phyloP scores from a whole-genome alignment of 75 land plant species.

The Selaginella tamariscina region DNA sequence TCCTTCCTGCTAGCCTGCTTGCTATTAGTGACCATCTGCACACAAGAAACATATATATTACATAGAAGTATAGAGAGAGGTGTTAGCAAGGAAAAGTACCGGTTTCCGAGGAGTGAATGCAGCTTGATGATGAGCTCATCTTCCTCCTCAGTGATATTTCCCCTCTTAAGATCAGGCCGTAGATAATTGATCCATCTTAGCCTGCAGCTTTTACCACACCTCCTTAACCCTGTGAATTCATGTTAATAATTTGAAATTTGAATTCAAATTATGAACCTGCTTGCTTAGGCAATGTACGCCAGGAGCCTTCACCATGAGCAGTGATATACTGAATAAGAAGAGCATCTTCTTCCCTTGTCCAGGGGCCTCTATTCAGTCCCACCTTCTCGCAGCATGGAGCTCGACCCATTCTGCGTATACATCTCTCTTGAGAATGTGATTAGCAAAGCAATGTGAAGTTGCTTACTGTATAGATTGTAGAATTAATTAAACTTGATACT shows the following conservation, averaged over 20 bases:
- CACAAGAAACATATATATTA: too few species aligned
- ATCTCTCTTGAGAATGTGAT: too few species aligned
- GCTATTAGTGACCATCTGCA: not conserved
- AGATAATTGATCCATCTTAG: slow-evolving; percentile 16
- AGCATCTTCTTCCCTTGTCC: slow-evolving; percentile 16
- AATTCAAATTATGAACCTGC: slow-evolving; percentile 6
- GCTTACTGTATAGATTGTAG: too few species aligned
- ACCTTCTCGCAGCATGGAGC: slow-evolving; percentile 20
- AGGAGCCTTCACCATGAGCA: slow-evolving; percentile 14
- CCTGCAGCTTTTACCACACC: slow-evolving; percentile 13
- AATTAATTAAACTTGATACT: too few species aligned
- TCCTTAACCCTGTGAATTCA: slow-evolving; percentile 2
- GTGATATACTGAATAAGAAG: slow-evolving; percentile 12
- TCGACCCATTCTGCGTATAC: slow-evolving; percentile 10
- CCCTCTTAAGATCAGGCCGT: slow-evolving; percentile 13
- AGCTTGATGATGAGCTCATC: slow-evolving; percentile 16
- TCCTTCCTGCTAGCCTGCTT: not conserved
- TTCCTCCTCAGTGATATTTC: slow-evolving; percentile 16
- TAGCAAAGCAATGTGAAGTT: too few species aligned
- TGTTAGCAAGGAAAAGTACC: slow-evolving; percentile 10
- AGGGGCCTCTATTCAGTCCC: slow-evolving; percentile 15
- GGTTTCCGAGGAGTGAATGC: slow-evolving; percentile 14
- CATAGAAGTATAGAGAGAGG: not conserved
- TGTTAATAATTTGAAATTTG: not conserved
- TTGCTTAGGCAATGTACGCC: slow-evolving; percentile 16